These are phyloP conservation scores for Wickerhamiella vanderwaltii DNA, from an alignment of 805 yeast genomes.

Conservation along the genomic window DNA sequence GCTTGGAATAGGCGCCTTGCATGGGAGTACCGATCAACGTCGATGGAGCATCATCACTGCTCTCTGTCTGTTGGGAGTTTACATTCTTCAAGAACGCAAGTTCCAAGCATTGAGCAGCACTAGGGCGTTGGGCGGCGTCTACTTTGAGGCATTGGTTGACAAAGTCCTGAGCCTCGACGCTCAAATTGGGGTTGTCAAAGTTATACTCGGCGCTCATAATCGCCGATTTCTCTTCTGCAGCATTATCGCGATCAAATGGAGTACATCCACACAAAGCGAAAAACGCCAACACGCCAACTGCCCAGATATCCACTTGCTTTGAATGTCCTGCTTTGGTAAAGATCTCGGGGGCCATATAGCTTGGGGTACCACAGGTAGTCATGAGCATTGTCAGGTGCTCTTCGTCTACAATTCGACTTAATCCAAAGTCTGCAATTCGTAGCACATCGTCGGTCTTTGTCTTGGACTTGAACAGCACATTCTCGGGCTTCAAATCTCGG, in stretches of 20 bases:
- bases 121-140: slow-evolving; percentile 36
- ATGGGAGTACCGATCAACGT: slow-evolving; percentile 22
- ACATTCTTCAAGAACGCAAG: slow-evolving; percentile 34
- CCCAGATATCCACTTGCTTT: slow-evolving; percentile 59
- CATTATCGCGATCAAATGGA: slow-evolving; percentile 66
- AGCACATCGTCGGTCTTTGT: slow-evolving; percentile 33
- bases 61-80: not conserved
- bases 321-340: slow-evolving; percentile 42
- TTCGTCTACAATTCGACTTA: slow-evolving; percentile 40
- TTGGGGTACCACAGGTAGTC: slow-evolving; percentile 55
- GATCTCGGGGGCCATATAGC: slow-evolving; percentile 68
- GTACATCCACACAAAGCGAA: slow-evolving; percentile 62
- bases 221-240: slow-evolving; percentile 54
- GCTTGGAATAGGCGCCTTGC: slow-evolving; percentile 25
- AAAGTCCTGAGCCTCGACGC: slow-evolving; percentile 45
- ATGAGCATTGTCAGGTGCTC: slow-evolving; percentile 30
- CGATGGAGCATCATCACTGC: slow-evolving; percentile 15
- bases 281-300: slow-evolving; percentile 59
- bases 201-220: slow-evolving; percentile 45
- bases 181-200: slow-evolving; percentile 40
- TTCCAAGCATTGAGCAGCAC: slow-evolving; percentile 33
- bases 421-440: slow-evolving; percentile 49
- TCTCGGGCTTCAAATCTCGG: slow-evolving; percentile 64
- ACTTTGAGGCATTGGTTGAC: slow-evolving; percentile 40
- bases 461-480: slow-evolving; percentile 39